A percentile compares a stretch with the other conserved stretches of the same genome.
phyloP scores from a whole-genome alignment of 208 protist species.

The Novymonas esmeraldas region DNA sequence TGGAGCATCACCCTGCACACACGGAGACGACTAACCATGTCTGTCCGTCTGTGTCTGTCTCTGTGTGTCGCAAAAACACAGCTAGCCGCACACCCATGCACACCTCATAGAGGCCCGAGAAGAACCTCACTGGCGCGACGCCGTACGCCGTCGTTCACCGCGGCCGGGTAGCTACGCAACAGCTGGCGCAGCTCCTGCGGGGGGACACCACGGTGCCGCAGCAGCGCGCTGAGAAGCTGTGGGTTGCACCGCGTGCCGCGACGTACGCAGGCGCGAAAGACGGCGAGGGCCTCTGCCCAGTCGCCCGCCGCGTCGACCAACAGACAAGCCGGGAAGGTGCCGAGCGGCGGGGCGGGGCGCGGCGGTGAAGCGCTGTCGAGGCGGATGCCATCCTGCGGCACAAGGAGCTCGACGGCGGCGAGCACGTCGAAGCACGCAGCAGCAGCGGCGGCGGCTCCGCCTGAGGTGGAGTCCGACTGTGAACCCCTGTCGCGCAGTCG shows the following conservation, averaged over 20 bases:
- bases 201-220: conserved; percentile 37
- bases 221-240: conserved; percentile 62
- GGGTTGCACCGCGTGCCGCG: conserved; percentile 60
- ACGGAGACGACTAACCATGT: background rate
- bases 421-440: background rate
- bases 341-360: conserved; percentile 23
- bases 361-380: background rate
- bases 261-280: conserved; percentile 51
- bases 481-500: too few species aligned
- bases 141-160: conserved; percentile 59
- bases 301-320: conserved; percentile 29
- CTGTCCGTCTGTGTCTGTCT: background rate
- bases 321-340: conserved; percentile 20
- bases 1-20: too few species aligned
- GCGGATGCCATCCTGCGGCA: conserved; percentile 17
- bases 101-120: background rate
- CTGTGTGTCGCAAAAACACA: background rate
- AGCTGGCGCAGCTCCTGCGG: conserved; percentile 35
- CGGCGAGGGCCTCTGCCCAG: conserved; percentile 40
- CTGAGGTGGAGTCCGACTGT: too few species aligned
- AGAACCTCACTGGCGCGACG: conserved; percentile 35
- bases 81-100: background rate
- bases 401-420: conserved; percentile 17
- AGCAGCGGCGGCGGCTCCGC: conserved; percentile 7
- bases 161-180: conserved; percentile 39